These are phyloP conservation scores for Apiospora kogelbergensis DNA, from an alignment of 2,329 filamentous ascomycete genomes.

Conservation along the genomic window DNA sequence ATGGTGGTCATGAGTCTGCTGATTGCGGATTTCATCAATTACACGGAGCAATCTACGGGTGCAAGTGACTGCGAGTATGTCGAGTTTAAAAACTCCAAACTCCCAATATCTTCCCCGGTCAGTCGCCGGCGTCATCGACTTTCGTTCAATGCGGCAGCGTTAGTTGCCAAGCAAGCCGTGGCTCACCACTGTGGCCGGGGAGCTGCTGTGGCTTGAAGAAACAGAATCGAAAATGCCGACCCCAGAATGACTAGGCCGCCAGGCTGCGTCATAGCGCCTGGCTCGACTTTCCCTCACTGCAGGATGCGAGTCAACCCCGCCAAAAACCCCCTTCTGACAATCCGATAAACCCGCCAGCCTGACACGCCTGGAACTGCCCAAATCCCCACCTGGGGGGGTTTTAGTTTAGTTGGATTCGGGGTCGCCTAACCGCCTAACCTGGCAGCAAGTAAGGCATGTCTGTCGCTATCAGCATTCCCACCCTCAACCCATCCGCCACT, in stretches of 20 bases:
- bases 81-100: no score
- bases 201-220: background rate
- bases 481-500: background rate
- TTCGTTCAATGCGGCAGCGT: background rate
- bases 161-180: background rate
- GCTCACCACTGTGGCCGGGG: background rate
- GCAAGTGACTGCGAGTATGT: background rate
- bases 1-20: slow-evolving; percentile 26
- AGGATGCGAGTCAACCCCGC: background rate
- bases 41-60: no score
- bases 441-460: background rate
- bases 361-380: background rate
- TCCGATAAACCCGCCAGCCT: background rate
- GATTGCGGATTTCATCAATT: background rate
- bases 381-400: background rate
- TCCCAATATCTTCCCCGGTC: background rate
- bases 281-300: background rate
- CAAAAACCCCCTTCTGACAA: slow-evolving; percentile 2
- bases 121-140: slow-evolving; percentile 12
- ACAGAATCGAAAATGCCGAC: background rate
- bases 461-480: background rate
- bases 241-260: background rate
- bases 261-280: slow-evolving; percentile 1
- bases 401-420: background rate
- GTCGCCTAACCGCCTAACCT: background rate